phyloP scores from a whole-genome alignment of 371 early-diverging fungal genomes.

The Capniomyces stellatus region DNA sequence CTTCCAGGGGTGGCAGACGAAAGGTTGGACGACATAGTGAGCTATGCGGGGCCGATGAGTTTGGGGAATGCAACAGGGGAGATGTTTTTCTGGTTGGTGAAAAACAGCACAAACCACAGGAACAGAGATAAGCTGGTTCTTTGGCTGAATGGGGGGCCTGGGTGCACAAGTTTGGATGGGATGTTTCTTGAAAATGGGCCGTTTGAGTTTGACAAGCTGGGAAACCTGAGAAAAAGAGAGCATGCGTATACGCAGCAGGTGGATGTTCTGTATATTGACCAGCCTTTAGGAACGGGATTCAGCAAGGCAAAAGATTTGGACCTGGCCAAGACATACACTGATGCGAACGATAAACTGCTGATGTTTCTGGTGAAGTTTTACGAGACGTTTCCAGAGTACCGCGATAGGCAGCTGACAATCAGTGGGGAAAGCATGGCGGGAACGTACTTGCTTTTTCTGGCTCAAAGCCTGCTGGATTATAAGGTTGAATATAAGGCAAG shows the following conservation, averaged over 20 bases:
- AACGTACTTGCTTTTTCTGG: constrained; percentile 29
- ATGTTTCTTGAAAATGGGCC: constrained; percentile 33
- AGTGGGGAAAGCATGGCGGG: constrained; percentile 35
- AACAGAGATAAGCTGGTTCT: constrained; percentile 21
- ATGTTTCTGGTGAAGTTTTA: constrained; percentile 25
- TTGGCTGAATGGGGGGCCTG: constrained; percentile 36
- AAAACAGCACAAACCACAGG: constrained; percentile 18
- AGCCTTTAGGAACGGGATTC: constrained; percentile 33
- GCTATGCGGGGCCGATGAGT: not conserved
- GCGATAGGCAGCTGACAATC: constrained; percentile 20
- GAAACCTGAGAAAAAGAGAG: constrained; percentile 7
- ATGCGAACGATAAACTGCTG: constrained; percentile 13
- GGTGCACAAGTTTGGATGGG: constrained; percentile 31
- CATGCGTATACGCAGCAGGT: constrained; percentile 19
- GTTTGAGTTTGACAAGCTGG: constrained; percentile 14
- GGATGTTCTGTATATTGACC: constrained; percentile 31
- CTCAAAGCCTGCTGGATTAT: constrained; percentile 18
- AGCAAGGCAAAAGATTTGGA: constrained; percentile 5
- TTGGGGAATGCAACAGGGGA: not conserved
- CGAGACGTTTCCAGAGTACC: constrained; percentile 21
- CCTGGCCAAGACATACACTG: constrained; percentile 4
- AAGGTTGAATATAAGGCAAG: too few relatives aligned
- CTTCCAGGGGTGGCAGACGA: not conserved
- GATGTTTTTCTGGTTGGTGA: constrained; percentile 30
- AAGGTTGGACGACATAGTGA: not conserved